Base-by-base conservation (phyloP, 306 rosid genomes). In the Dalbergia oliveri region DNA sequence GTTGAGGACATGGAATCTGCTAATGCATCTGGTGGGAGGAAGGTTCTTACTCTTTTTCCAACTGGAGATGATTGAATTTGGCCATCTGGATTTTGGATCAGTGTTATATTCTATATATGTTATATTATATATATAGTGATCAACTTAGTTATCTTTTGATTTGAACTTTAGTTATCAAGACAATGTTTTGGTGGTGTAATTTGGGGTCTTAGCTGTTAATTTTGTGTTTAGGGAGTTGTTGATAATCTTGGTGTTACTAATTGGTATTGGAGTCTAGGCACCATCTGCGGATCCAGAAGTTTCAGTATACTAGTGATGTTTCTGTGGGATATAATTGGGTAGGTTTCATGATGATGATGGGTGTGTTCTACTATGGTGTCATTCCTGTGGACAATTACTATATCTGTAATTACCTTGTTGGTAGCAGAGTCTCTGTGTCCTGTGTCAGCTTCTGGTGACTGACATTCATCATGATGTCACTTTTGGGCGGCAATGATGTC, bases 21-120 rank as follows among this genome's bases (percentile, higher is more conserved):
- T 6, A 94, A 88, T 79, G 98, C 92, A 7, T 76, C 88, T 3
- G 97, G 90, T 4, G 99, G 91, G 83, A 89, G 97, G 84, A 89
- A 89, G 90, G 96, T 90, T 76, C 98, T 95, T 71, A 93, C 99
- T 75, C 81, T 95, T 51, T 95, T 93, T 81, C 97, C 99, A 56
- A 90, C 94, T 3, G 99, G 95, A 75, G 94, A 95, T 75, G 98
- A 95, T 81, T 95, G 90, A 94, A 62, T 84, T 66, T 69, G 72
- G 84, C 21, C 26, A 6, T 50, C 14, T 49, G 54, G 11, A 45
- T 9, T 11, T 50, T 15, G 58, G 26, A 37, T 37, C 41, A 37
- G 10, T 54, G 60, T 54, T 54, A 54, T 54, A 18, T 54, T 54
- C 60, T 54, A 15, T 54, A n/a, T 54, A 54, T 15, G 82, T 21